These are phyloP conservation scores for Fusarium gaditjirri DNA, from an alignment of 2,329 filamentous ascomycete species.

Conservation along the genomic window DNA sequence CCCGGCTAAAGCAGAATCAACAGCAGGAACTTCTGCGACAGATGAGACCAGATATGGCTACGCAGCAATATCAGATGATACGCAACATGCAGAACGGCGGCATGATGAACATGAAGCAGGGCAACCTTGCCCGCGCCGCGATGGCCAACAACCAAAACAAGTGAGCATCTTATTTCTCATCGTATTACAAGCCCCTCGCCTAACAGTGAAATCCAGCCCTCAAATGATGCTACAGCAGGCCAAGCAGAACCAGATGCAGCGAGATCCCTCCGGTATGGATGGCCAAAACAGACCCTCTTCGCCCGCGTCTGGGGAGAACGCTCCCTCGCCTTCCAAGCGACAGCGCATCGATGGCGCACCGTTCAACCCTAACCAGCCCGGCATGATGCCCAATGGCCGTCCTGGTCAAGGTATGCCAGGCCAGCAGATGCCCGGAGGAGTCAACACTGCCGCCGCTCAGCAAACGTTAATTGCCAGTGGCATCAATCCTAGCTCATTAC, in stretches of 20 bases:
- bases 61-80: slow-evolving; percentile 72
- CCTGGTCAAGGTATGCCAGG: slow-evolving; percentile 77
- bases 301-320: slow-evolving; percentile 84
- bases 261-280: slow-evolving; percentile 88
- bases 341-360: slow-evolving; percentile 78
- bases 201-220: slow-evolving; percentile 57
- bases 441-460: slow-evolving; percentile 62
- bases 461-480: slow-evolving; percentile 74
- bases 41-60: slow-evolving; percentile 70
- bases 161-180: slow-evolving; percentile 57
- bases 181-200: neutral
- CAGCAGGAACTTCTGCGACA: slow-evolving; percentile 82
- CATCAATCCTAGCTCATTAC: slow-evolving; percentile 80
- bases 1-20: slow-evolving; percentile 77
- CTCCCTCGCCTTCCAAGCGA: slow-evolving; percentile 91
- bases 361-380: slow-evolving; percentile 76
- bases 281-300: slow-evolving; percentile 83
- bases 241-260: slow-evolving; percentile 85
- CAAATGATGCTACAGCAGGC: slow-evolving; percentile 78
- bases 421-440: slow-evolving; percentile 70
- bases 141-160: slow-evolving; percentile 82
- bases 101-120: slow-evolving; percentile 70
- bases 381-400: slow-evolving; percentile 79
- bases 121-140: slow-evolving; percentile 75
- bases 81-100: slow-evolving; percentile 71